Base-by-base conservation (phyloP, 257 asterid species). In the Solanum sejunctum region DNA sequence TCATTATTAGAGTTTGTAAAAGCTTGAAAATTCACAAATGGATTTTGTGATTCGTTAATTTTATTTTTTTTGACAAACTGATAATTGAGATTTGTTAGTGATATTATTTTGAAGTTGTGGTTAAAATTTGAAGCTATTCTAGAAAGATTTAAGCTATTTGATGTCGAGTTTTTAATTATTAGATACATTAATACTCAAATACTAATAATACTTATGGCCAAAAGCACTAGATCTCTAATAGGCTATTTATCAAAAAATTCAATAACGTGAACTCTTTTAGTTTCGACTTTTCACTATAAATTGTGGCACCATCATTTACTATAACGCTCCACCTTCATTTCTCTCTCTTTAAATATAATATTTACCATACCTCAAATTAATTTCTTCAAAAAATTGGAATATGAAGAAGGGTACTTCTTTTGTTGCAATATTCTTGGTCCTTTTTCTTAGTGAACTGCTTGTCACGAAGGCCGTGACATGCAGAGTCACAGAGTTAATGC, bases 381-480 rank as follows among this genome's bases (percentile, higher is more conserved):
- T 23, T 63, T 63, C 1, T 63, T 26, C 71, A 67, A 13, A 67
- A 67, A 0, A 32, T 47, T 17, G 21, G 28, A 10, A 4, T 21
- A 39, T 47, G 20, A 13, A 15, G 36, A 75, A 58, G 75, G 67
- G 86, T 61, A 84, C 16, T 49, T 26, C 36, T 45, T 58, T 12
- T 16, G 21, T 55, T 17, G 67, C 51, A n/a, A 3, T 61, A 1
- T 20, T 56, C 5, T 36, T 63, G 57, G 43, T 86, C 49, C 4
- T 84, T n/a, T 56, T 10, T 36, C 23, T 15, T 2, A 18, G 51
- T 5, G 26, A 85, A 12, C 55, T 84, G 55, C 28, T 55, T 47
- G 81, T 80, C 57, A 71, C 82, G 26, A 61, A 63, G 43, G 84
- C 86, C 12, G 87, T 80, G 8, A 85, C 85, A 7, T 88, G 90